Base-by-base conservation (phyloP, 495 filamentous ascomycete genomes). In the Hypoxylon lienhwacheense region DNA sequence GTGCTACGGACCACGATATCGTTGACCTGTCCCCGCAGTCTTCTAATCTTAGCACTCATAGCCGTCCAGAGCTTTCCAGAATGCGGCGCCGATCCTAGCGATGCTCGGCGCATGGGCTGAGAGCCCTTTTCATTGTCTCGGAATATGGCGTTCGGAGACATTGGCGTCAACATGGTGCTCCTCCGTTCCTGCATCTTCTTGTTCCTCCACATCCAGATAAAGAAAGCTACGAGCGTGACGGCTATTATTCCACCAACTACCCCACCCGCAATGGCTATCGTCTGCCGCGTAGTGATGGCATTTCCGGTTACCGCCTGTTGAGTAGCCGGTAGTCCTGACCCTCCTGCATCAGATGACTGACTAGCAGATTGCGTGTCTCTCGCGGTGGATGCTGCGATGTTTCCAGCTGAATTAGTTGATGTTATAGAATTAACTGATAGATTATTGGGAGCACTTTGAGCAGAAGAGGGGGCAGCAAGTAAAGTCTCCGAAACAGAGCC, bases 131-230 rank as follows among this genome's bases (percentile, higher is more conserved):
- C 72, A 28, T 53, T 40, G 19, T 25, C 28, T 28, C 59, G 36
- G 43, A 55, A 61, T 28, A 37, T 59, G 16, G 49, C 31, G 6
- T 51, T 63, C n/a, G 66, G 63, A 5, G 68, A 68, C 1, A 78
- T 54, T 7, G 78, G 75, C 2, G 77, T 76, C 14, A 80, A 59
- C 5, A 80, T 59, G 0, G 73, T 74, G 50, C 68, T 71, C 57
- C 69, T 64, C 46, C 70, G 64, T 44, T 59, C 72, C 32, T 70
- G 63, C 34, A 67, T 36, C 25, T 59, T 52, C 14, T 69, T 71
- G 46, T 72, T 70, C 43, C 74, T 66, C 68, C 74, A 77, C 55
- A 72, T 67, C 74, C 73, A 82, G 21, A 80, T 47, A 1, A 78
- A 20, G 35, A 80, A 73, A 4, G 63, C 75, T 21, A 78, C 48